These are phyloP conservation scores for Beauveria asiatica DNA, from an alignment of 2,329 filamentous ascomycete species.

Conservation along the genomic window DNA sequence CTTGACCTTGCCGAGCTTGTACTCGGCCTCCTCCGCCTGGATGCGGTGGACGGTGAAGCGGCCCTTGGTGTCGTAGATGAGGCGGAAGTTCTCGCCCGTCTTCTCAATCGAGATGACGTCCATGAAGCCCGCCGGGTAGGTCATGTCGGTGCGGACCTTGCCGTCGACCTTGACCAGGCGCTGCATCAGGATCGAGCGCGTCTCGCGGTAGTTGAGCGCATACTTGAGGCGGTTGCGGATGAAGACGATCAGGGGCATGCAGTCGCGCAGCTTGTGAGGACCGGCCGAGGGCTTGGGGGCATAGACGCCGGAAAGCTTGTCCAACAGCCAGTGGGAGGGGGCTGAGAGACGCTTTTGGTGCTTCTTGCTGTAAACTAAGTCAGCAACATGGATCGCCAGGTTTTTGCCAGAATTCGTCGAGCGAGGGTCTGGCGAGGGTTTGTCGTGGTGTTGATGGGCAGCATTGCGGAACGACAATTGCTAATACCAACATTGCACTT, in stretches of 20 bases:
- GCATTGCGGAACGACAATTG: not conserved
- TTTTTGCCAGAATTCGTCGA: no score
- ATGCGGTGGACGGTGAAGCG: conserved; percentile 99
- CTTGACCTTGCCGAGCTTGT: conserved; percentile 99
- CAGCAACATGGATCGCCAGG: conserved; percentile 16
- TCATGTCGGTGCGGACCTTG: conserved; percentile 98
- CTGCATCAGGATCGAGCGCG: conserved; percentile 97
- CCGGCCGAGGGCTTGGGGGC: conserved; percentile 63
- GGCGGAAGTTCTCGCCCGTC: conserved; percentile 99
- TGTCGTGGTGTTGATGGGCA: no score
- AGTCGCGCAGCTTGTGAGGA: conserved; percentile 99
- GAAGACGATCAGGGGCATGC: conserved; percentile 98
- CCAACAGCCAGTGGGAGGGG: conserved; percentile 98
- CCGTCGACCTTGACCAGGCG: conserved; percentile 98
- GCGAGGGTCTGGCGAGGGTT: no score
- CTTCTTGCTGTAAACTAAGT: conserved; percentile 66
- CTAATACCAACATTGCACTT: not conserved
- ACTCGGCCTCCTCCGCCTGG: conserved; percentile 95
- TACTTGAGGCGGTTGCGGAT: conserved; percentile 97
- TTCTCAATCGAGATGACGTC: conserved; percentile 99
- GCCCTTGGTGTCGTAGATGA: conserved; percentile 99
- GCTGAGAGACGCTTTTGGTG: conserved; percentile 99
- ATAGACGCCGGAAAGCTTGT: conserved; percentile 95
- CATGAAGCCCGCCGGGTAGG: conserved; percentile 98
- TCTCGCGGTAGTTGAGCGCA: conserved; percentile 97